Evolutionary conservation across 208 protist species (phyloP), one percentile per base, ranked within the genome.

Genomic region (Crithidia mellificae): DNA sequence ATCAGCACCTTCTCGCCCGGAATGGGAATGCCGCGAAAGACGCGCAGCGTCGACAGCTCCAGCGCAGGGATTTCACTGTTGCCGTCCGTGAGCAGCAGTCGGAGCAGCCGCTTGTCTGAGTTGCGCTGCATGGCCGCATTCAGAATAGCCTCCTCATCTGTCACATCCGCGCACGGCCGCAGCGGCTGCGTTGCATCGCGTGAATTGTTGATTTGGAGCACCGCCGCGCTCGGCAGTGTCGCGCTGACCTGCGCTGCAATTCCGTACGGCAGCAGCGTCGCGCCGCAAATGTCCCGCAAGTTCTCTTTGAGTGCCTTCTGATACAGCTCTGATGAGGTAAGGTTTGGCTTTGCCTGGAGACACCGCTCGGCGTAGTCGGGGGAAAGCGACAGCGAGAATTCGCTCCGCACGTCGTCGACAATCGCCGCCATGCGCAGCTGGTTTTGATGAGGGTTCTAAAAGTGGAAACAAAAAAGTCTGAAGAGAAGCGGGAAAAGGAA

Each of bases 181-280:
- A 95, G 72, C 2, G 90, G 85, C 74, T 95, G 90, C 34, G 87
- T 95, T 2, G 82, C 84, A 53, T 95, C 90, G 12, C 90, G 76
- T 2, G 86, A 88, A 6, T 55, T 83, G 41, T 59, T 80, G n/a
- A 93, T 83, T 64, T 95, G 90, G 54, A 93, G 63, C 27, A 95
- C 81, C 4, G 90, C 72, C n/a, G 74, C 24, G 25, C 47, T 74
- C 12, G 81, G 69, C 49, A 95, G 27, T 1, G 68, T 75, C 2
- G 75, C 72, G 52, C 43, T 68, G 1, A 67, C 47, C 55, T 92
- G 87, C 0, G 81, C 80, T 0, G 76, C 70, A 6, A 87, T 73
- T 9, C 77, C 82, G 63, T 79, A 87, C 22, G 86, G 89, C 25
- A 92, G 75, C 25, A 81, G 62, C 14, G 80, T 81, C 2, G 57